Percentiles rank a stretch among this genome's conserved stretches.
Conservation (phyloP, 257 asterid species). For the Perilla frutescens region DNA sequence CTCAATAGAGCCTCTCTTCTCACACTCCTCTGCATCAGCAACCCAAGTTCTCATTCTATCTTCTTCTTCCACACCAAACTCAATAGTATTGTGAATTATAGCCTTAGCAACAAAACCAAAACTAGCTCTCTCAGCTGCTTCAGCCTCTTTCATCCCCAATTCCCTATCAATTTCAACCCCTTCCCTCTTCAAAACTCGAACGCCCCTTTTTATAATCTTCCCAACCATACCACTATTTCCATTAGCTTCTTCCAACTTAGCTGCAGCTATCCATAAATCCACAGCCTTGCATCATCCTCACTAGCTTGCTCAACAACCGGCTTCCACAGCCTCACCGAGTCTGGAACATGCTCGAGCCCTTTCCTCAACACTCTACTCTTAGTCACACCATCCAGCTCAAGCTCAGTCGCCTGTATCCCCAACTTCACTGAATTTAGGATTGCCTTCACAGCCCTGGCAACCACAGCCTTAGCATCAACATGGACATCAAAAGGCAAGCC, state of each 20-base stretch:
- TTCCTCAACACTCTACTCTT: constrained; percentile 82
- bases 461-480: constrained; percentile 79
- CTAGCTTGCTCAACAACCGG: constrained; percentile 91
- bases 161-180: constrained; percentile 90
- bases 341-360: constrained; percentile 82
- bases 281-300: constrained; percentile 76
- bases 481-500: constrained; percentile 77
- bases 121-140: constrained; percentile 92
- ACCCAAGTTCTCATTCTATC: too few species aligned
- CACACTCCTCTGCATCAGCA: too few species aligned
- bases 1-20: too few species aligned
- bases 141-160: constrained; percentile 96
- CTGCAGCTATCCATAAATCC: constrained; percentile 90
- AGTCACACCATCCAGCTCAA: constrained; percentile 71
- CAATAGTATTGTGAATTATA: too few species aligned
- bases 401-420: constrained; percentile 91
- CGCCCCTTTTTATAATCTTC: too few species aligned
- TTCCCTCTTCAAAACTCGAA: constrained; percentile 78
- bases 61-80: too few species aligned
- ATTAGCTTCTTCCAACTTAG: constrained; percentile 91
- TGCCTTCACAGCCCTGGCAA: constrained; percentile 70
- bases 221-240: constrained; percentile 66
- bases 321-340: constrained; percentile 91
- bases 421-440: constrained; percentile 86
- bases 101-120: constrained; percentile 90